Conservation (phyloP, 192 early-diverging fungal genomes). For the Geosiphon pyriformis region DNA sequence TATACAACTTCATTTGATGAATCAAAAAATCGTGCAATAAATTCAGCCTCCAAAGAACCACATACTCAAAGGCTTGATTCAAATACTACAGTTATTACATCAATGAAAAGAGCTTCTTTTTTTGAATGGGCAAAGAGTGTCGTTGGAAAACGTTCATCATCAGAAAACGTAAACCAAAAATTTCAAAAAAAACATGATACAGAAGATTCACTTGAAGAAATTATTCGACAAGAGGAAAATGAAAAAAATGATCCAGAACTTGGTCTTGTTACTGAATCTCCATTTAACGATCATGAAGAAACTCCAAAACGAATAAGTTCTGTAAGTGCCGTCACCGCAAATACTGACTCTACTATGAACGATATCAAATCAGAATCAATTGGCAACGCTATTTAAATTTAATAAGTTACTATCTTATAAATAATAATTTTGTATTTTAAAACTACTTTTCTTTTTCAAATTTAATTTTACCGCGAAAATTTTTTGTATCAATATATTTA, state of each 20-base stretch:
- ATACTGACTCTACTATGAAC: too few species aligned
- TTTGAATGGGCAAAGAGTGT: conserved; percentile 14
- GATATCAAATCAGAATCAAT: too few species aligned
- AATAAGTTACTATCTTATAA: too few species aligned
- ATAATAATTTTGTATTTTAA: too few species aligned
- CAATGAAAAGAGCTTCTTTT: conserved; percentile 20
- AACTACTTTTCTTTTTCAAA: too few species aligned
- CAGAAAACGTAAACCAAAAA: neutral
- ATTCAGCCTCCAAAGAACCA: neutral
- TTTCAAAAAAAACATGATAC: neutral
- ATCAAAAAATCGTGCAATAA: neutral
- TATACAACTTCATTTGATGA: neutral
- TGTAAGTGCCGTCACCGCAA: too few species aligned
- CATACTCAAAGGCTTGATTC: neutral
- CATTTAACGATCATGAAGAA: too few species aligned
- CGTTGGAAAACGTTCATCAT: neutral
- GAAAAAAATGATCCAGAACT: neutral
- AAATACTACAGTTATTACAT: neutral
- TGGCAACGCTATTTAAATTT: too few species aligned
- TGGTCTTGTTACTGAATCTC: neutral
- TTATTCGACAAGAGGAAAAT: neutral
- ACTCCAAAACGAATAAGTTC: too few species aligned
- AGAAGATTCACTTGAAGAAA: neutral
- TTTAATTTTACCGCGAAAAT: too few species aligned
- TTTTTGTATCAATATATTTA: too few species aligned